Conservation (phyloP, 257 asterid species). For the Haberlea rhodopensis region DNA sequence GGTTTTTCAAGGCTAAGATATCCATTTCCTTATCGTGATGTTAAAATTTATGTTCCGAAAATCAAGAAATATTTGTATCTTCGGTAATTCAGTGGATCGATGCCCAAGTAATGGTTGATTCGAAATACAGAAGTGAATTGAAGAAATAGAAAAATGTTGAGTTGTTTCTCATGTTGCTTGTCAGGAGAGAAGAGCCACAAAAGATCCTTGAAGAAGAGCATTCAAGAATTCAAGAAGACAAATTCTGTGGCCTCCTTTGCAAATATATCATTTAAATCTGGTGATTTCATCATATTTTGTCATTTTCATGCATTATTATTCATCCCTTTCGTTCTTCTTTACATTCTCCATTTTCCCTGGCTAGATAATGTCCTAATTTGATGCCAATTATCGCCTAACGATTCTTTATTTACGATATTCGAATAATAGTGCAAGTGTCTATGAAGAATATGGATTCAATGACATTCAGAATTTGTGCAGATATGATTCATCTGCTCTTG, state of each 20-base stretch:
- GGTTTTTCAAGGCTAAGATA: conserved; percentile 39
- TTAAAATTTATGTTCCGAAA: conserved; percentile 14
- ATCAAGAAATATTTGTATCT: background rate
- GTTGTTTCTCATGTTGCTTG: conserved; percentile 76
- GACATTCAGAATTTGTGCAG: no score
- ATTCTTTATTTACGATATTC: no score
- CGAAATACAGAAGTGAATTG: conserved; percentile 21
- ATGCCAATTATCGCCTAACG: background rate
- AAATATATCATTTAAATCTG: conserved; percentile 51
- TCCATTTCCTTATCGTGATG: conserved; percentile 17
- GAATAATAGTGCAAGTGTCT: background rate
- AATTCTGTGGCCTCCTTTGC: conserved; percentile 45
- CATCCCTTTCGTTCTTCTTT: background rate
- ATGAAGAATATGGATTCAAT: background rate
- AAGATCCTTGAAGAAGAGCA: conserved; percentile 30
- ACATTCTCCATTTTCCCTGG: background rate
- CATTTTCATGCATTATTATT: background rate
- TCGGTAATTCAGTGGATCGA: conserved; percentile 22
- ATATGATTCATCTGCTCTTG: no score
- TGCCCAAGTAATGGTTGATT: conserved; percentile 28
- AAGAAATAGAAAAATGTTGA: conserved; percentile 38
- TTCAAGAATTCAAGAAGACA: conserved; percentile 37
- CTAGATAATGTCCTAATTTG: background rate
- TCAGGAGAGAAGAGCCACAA: conserved; percentile 36
- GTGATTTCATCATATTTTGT: conserved; percentile 23